Percentiles rank a stretch among this genome's conserved stretches.
Evolutionary conservation across 495 filamentous ascomycete genomes (phyloP).

Genomic region (Aspergillus nanangensis): DNA sequence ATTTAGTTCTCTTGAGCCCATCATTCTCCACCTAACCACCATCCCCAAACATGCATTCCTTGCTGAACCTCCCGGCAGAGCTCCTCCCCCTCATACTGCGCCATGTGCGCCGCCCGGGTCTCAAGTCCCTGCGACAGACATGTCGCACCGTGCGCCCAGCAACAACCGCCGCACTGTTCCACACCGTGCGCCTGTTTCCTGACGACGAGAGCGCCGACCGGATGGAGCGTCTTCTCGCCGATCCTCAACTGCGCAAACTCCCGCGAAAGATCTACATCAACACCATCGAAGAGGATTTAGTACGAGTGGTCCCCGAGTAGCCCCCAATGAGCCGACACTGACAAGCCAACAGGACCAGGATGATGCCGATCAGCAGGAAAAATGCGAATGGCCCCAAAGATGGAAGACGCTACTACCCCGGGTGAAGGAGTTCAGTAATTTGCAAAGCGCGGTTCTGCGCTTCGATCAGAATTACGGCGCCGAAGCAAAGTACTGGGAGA

Average conservation of each 20-base stretch:
- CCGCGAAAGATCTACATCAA: background rate
- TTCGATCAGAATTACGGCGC: background rate
- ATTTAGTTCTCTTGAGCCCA: too few relatives aligned
- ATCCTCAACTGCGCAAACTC: background rate
- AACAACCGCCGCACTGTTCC: too few relatives aligned
- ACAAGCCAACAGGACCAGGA: background rate
- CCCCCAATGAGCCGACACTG: background rate
- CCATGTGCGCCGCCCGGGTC: too few relatives aligned
- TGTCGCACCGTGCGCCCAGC: too few relatives aligned
- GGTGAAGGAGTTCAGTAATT: background rate
- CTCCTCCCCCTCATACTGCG: too few relatives aligned
- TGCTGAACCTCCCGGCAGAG: too few relatives aligned
- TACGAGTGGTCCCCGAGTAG: background rate
- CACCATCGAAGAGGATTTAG: background rate
- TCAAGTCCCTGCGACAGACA: too few relatives aligned
- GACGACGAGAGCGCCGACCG: too few relatives aligned
- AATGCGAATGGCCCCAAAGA: background rate
- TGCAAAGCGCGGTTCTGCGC: background rate
- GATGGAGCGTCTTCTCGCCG: too few relatives aligned
- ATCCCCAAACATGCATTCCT: too few relatives aligned
- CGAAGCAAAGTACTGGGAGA: background rate
- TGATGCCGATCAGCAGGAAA: background rate
- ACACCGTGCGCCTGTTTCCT: too few relatives aligned
- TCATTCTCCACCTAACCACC: too few relatives aligned
- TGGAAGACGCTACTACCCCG: background rate